Evolutionary conservation across 768 basidiomycete genomes (phyloP), one percentile per base, ranked within the genome.

Genomic region (Leccinellum luteum): DNA sequence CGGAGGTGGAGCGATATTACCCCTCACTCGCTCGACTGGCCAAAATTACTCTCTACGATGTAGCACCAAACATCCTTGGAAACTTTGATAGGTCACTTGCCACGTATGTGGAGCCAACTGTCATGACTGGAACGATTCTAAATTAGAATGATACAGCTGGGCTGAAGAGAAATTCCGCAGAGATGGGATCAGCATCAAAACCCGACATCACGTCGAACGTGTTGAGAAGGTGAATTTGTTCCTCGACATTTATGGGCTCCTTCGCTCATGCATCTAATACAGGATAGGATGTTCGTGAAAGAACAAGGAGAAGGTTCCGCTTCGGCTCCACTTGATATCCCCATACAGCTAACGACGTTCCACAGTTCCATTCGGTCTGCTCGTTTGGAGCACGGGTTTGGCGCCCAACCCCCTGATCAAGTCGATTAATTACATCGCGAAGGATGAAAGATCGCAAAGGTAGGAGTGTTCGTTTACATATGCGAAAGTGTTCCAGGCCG

Each of bases 351-450:
- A 48, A 60, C 14, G 58, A 52, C 35, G 52, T 55, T 51, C 49
- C 58, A 13, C 58, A 91, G 91, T 92, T 35, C 85, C 84, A 6
- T 90, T 87, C 69, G 92, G 93, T 25, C 75, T 94, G 21, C 80
- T 92, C 12, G 90, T 94, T 15, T 94, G 92, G 92, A 88, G 86
- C 59, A 94, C 93, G 2, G 93, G 92, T 2, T 76, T 94, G 3
- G 81, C 90, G 6, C 84, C 90, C 4, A 94, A 94, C 67, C 92
- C 93, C 7, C 74, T 94, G 27, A 80, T 94, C 52, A 72, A 80
- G 58, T 78, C 81, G 0, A 81, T 92, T 48, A 70, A 74, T 7
- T 83, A 80, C 48, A 75, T 87, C 3, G 75, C 79, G 66, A 91
- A 90, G 65, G 77, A 90, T 58, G 73, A 77, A 14, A 84, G 79